Conservation (phyloP, 169 alveolate species). For the Plasmodium coatneyi region DNA sequence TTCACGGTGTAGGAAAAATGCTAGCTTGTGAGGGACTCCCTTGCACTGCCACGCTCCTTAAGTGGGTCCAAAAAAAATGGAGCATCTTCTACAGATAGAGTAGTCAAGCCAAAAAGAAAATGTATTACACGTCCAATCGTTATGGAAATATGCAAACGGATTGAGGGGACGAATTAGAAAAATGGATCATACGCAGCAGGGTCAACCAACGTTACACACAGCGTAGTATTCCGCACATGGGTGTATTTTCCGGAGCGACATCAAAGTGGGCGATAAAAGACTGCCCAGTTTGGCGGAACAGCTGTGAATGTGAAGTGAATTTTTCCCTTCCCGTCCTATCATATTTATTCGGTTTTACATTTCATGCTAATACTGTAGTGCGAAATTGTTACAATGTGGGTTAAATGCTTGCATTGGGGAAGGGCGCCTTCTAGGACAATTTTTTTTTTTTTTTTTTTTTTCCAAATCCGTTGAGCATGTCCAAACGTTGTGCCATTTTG, state of each 20-base stretch:
- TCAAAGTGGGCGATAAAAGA: neutral
- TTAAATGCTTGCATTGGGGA: neutral
- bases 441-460: too few species aligned
- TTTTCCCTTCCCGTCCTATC: neutral
- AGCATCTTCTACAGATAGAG: neutral
- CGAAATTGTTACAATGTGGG: neutral
- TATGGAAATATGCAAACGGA: neutral
- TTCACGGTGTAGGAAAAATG: neutral
- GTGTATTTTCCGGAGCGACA: neutral
- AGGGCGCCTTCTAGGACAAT: neutral
- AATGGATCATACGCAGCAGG: neutral
- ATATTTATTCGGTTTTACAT: neutral
- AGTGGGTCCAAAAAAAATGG: neutral
- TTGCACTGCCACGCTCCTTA: neutral
- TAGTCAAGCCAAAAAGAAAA: neutral
- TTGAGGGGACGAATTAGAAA: neutral
- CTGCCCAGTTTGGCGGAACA: neutral
- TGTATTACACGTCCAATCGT: neutral
- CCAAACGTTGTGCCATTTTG: neutral
- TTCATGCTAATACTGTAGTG: neutral
- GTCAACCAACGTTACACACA: neutral
- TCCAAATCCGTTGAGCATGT: neutral
- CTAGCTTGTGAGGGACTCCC: neutral
- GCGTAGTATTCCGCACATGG: neutral
- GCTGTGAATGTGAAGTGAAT: neutral